Evolutionary conservation across 1,139 yeast genomes (phyloP).

Genomic region (Blastobotrys serpentis): DNA sequence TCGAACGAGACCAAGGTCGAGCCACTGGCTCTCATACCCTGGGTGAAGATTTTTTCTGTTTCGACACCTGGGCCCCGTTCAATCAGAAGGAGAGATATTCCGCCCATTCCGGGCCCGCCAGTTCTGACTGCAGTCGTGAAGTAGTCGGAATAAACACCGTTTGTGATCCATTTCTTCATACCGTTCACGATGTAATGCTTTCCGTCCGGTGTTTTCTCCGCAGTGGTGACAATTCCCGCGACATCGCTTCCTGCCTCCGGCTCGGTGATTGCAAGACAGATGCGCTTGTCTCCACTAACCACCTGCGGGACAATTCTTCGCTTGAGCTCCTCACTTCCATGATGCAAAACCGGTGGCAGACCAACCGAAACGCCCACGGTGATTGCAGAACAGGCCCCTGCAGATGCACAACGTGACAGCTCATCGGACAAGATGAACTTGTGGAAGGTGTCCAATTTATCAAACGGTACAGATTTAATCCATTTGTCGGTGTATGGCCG

Average conservation of each 20-base stretch:
- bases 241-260: slow-evolving; percentile 48
- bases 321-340: slow-evolving; percentile 36
- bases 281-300: slow-evolving; percentile 42
- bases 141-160: slow-evolving; percentile 45
- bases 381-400: slow-evolving; percentile 43
- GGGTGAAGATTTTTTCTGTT: slow-evolving; percentile 42
- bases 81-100: slow-evolving; percentile 43
- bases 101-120: slow-evolving; percentile 43
- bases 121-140: slow-evolving; percentile 49
- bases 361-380: slow-evolving; percentile 45
- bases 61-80: slow-evolving; percentile 43
- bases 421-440: slow-evolving; percentile 41
- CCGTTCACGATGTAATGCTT: slow-evolving; percentile 46
- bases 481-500: slow-evolving; percentile 38
- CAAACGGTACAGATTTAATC: slow-evolving; percentile 37
- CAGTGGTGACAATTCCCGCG: slow-evolving; percentile 43
- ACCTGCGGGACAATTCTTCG: slow-evolving; percentile 40
- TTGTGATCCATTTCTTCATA: slow-evolving; percentile 48
- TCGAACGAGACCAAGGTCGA: slow-evolving; percentile 44
- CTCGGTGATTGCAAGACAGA: slow-evolving; percentile 45
- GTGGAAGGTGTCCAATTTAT: slow-evolving; percentile 42
- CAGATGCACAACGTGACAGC: slow-evolving; percentile 43
- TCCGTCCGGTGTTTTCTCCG: slow-evolving; percentile 42
- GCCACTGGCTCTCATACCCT: slow-evolving; percentile 45
- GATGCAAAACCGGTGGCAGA: slow-evolving; percentile 42